phyloP scores from a whole-genome alignment of 345 rosid genomes.

The Hirschfeldia incana region DNA sequence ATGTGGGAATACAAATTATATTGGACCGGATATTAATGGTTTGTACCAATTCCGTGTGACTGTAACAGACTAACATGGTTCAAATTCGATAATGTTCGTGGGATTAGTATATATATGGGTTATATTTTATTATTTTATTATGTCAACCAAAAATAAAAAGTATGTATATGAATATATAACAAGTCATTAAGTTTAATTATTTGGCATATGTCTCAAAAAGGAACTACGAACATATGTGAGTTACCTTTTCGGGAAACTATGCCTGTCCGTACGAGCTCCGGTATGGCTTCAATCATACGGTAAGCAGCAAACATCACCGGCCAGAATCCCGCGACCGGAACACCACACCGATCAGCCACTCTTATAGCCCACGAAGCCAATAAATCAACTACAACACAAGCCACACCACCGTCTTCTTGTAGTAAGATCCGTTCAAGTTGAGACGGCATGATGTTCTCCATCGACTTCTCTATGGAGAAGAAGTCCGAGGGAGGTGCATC shows the following conservation, averaged over 20 bases:
- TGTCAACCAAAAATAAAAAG: too few species aligned
- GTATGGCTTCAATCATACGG: constrained; percentile 58
- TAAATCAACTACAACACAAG: constrained; percentile 63
- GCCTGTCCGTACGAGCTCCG: neutral
- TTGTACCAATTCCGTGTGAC: too few species aligned
- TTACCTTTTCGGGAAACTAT: constrained; percentile 45
- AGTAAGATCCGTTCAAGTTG: constrained; percentile 55
- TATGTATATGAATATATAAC: too few species aligned
- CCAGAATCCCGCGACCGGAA: constrained; percentile 72
- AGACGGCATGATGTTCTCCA: constrained; percentile 60
- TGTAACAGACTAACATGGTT: too few species aligned
- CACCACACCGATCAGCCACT: constrained; percentile 57
- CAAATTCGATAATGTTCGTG: too few species aligned
- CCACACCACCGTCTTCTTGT: constrained; percentile 40
- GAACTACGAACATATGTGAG: neutral
- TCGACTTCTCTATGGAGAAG: constrained; percentile 57
- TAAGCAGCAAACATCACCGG: constrained; percentile 68
- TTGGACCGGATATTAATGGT: too few species aligned
- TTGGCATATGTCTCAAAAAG: neutral
- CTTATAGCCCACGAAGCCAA: constrained; percentile 50
- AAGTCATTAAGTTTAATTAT: neutral
- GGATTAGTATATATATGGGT: too few species aligned
- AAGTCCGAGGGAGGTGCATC: constrained; percentile 47
- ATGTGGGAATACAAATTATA: too few species aligned
- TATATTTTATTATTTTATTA: too few species aligned